These are phyloP conservation scores for Apiospora kogelbergensis DNA, from an alignment of 2,329 filamentous ascomycete genomes.

Conservation along the genomic window DNA sequence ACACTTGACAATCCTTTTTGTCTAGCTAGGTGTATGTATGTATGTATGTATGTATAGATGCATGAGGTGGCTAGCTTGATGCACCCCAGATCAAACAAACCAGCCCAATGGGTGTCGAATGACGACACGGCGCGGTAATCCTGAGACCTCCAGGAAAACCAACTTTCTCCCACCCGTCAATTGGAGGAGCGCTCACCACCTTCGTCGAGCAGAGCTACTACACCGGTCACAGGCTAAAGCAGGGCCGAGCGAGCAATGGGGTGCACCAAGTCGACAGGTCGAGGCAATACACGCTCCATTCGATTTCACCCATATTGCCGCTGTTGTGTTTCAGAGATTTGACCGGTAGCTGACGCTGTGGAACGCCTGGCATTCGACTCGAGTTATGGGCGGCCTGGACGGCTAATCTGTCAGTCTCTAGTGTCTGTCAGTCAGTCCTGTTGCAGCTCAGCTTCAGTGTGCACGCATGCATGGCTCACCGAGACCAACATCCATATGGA, in stretches of 20 bases:
- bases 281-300: background rate
- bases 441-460: background rate
- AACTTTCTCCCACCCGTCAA: background rate
- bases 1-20: background rate
- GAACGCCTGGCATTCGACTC: background rate
- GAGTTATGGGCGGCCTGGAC: background rate
- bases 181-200: background rate
- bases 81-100: background rate
- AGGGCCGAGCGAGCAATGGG: background rate
- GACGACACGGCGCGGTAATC: background rate
- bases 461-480: background rate
- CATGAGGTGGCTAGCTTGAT: conserved; percentile 3
- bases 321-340: background rate
- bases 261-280: background rate
- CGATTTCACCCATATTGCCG: background rate
- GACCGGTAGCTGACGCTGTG: background rate
- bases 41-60: too few species aligned
- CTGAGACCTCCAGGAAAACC: background rate
- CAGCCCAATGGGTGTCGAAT: conserved; percentile 3
- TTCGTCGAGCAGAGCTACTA: background rate
- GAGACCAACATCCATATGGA: background rate
- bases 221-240: background rate
- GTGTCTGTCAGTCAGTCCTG: background rate
- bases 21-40: too few species aligned
- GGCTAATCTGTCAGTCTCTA: background rate